These are phyloP conservation scores for Russula foetens DNA, from an alignment of 768 basidiomycete species.

Conservation along the genomic window DNA sequence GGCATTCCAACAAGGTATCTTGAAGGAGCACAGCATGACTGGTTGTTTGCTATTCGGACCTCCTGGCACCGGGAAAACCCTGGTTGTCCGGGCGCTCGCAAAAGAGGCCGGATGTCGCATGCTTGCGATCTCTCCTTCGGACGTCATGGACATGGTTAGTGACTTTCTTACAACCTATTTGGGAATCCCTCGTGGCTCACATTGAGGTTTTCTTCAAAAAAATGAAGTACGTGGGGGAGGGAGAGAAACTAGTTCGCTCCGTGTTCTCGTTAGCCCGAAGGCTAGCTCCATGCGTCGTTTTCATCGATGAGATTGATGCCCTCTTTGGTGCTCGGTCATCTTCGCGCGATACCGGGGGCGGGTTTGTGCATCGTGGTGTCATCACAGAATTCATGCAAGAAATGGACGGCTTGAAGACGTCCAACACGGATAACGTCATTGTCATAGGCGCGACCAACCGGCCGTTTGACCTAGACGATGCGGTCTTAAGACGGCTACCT, in stretches of 20 bases:
- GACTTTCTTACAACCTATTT: slow-evolving; percentile 1
- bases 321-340: slow-evolving; percentile 83
- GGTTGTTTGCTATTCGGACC: slow-evolving; percentile 91
- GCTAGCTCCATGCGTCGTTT: slow-evolving; percentile 86
- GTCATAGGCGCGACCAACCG: slow-evolving; percentile 94
- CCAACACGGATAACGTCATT: slow-evolving; percentile 71
- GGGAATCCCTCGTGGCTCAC: not conserved
- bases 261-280: slow-evolving; percentile 83
- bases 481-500: slow-evolving; percentile 82
- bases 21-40: slow-evolving; percentile 87
- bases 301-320: slow-evolving; percentile 92
- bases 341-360: slow-evolving; percentile 66
- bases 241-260: slow-evolving; percentile 82
- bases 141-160: slow-evolving; percentile 92
- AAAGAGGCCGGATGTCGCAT: slow-evolving; percentile 92
- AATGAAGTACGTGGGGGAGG: slow-evolving; percentile 91
- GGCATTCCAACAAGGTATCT: slow-evolving; percentile 82
- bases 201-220: not conserved
- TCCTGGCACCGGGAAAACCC: slow-evolving; percentile 87
- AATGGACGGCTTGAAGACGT: slow-evolving; percentile 88
- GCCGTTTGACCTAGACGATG: slow-evolving; percentile 87
- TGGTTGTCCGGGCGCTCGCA: slow-evolving; percentile 83
- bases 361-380: slow-evolving; percentile 77
- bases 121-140: slow-evolving; percentile 84
- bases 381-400: slow-evolving; percentile 94